Conservation (phyloP, 2,329 filamentous ascomycete genomes). For the Diaporthe vexans region DNA sequence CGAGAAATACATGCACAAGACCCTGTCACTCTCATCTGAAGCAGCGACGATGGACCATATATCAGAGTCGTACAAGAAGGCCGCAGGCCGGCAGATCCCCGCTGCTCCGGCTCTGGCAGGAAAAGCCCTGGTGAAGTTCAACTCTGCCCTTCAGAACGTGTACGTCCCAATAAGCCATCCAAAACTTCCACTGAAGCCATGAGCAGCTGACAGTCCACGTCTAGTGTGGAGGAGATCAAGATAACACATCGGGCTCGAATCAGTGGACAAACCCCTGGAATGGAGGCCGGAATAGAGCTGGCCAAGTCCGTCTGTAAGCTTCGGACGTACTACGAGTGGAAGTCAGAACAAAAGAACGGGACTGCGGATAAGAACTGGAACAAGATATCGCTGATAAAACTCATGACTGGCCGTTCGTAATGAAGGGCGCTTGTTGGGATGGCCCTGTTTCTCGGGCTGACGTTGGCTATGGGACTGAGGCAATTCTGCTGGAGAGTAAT, state of each 20-base stretch:
- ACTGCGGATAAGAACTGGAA: not conserved
- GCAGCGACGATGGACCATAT: slow-evolving; percentile 9
- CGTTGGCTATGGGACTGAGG: not conserved
- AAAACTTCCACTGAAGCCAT: no score
- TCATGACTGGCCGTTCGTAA: not conserved
- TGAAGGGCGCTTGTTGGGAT: not conserved
- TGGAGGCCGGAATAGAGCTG: not conserved
- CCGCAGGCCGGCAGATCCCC: slow-evolving; percentile 2
- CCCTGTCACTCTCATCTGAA: not conserved
- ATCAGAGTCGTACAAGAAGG: not conserved
- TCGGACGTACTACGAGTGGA: not conserved
- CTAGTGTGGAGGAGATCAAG: not conserved
- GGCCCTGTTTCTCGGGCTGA: not conserved
- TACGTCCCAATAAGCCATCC: not conserved
- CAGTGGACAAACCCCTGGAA: not conserved
- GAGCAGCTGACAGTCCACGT: fast-evolving
- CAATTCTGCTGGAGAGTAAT: not conserved
- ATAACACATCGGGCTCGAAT: not conserved
- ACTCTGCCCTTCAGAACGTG: not conserved
- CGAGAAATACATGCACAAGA: not conserved
- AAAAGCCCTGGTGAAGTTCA: not conserved
- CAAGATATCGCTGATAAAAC: not conserved
- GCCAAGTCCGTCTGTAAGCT: not conserved
- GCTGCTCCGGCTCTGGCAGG: not conserved
- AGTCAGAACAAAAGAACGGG: not conserved